Percentiles rank a stretch among this genome's conserved stretches.
These are phyloP conservation scores for Simmondsia chinensis DNA, from an alignment of 148 eudicot genomes.

Conservation along the genomic window DNA sequence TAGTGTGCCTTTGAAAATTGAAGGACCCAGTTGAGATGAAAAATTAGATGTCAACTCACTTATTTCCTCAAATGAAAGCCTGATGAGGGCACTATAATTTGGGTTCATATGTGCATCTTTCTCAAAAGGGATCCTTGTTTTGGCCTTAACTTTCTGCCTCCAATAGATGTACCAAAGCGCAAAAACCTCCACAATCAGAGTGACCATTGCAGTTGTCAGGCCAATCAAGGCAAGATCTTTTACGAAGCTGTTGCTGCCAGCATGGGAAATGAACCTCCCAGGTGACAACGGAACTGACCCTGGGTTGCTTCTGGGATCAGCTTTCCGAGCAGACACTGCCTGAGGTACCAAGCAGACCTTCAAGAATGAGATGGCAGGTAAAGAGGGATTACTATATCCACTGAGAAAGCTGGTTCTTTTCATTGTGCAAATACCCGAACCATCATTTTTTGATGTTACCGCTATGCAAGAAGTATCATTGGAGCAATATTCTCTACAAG, in stretches of 20 bases:
- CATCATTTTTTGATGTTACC: slow-evolving; percentile 50
- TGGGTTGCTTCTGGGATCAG: slow-evolving; percentile 16
- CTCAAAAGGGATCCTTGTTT: slow-evolving; percentile 22
- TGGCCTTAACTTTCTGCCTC: slow-evolving; percentile 15
- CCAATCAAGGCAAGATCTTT: slow-evolving; percentile 33
- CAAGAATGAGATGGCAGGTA: slow-evolving; percentile 35
- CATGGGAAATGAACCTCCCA: slow-evolving; percentile 6
- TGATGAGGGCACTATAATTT: slow-evolving; percentile 33
- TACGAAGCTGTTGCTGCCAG: slow-evolving; percentile 13
- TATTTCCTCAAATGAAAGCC: slow-evolving; percentile 38
- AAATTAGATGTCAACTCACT: slow-evolving; percentile 42
- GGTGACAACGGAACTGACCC: slow-evolving; percentile 8
- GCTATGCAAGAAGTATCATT: slow-evolving; percentile 47
- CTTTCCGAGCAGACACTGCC: slow-evolving; percentile 41
- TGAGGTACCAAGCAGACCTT: slow-evolving; percentile 55
- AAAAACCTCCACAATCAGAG: slow-evolving; percentile 19
- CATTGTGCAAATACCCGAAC: slow-evolving; percentile 47
- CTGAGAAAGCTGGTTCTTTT: slow-evolving; percentile 47
- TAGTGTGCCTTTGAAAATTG: slow-evolving; percentile 34
- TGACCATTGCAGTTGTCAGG: slow-evolving; percentile 23
- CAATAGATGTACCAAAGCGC: slow-evolving; percentile 24
- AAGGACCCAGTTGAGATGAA: slow-evolving; percentile 27
- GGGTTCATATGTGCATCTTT: slow-evolving; percentile 33
- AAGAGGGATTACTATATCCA: slow-evolving; percentile 34
- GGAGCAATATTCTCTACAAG: slow-evolving; percentile 34